Evolutionary conservation across 2,329 filamentous ascomycete genomes (phyloP).

Genomic region (Teratosphaeria zuluensis): DNA sequence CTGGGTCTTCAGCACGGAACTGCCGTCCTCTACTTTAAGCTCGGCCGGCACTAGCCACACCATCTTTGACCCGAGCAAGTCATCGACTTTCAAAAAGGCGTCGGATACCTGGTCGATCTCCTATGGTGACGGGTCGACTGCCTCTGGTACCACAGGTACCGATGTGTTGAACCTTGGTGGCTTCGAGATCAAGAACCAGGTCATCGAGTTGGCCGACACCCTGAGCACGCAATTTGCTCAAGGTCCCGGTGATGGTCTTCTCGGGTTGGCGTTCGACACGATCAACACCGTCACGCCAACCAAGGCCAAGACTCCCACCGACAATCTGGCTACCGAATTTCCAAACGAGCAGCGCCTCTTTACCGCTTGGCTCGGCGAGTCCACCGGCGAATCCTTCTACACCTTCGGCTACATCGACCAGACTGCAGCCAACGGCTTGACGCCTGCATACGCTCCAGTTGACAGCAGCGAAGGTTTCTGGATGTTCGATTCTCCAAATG

Average conservation of each 20-base stretch:
- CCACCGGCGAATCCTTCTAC: conserved; percentile 44
- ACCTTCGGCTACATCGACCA: conserved; percentile 65
- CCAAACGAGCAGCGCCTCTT: conserved; percentile 48
- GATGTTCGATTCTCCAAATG: conserved; percentile 51
- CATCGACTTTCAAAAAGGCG: conserved; percentile 47
- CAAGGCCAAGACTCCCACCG: conserved; percentile 53
- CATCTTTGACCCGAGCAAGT: conserved; percentile 52
- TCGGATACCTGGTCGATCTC: conserved; percentile 52
- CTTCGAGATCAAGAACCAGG: neutral
- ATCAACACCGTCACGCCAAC: conserved; percentile 32
- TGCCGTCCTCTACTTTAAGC: conserved; percentile 14
- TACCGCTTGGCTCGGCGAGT: conserved; percentile 53
- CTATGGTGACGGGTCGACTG: conserved; percentile 60
- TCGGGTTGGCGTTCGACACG: conserved; percentile 54
- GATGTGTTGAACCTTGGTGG: conserved; percentile 46
- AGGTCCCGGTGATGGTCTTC: conserved; percentile 52
- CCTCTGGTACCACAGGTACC: conserved; percentile 54
- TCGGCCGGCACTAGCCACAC: conserved; percentile 30
- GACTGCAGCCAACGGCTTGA: conserved; percentile 39
- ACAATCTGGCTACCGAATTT: conserved; percentile 57
- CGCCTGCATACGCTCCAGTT: conserved; percentile 46
- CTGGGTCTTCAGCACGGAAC: conserved; percentile 45
- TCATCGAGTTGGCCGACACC: conserved; percentile 53
- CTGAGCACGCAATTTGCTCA: conserved; percentile 50
- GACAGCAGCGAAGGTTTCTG: conserved; percentile 60